A percentile compares a stretch with the other conserved stretches of the same genome.
These are phyloP conservation scores for Curvularia lunata DNA, from an alignment of 2,329 filamentous ascomycete genomes.

Conservation along the genomic window DNA sequence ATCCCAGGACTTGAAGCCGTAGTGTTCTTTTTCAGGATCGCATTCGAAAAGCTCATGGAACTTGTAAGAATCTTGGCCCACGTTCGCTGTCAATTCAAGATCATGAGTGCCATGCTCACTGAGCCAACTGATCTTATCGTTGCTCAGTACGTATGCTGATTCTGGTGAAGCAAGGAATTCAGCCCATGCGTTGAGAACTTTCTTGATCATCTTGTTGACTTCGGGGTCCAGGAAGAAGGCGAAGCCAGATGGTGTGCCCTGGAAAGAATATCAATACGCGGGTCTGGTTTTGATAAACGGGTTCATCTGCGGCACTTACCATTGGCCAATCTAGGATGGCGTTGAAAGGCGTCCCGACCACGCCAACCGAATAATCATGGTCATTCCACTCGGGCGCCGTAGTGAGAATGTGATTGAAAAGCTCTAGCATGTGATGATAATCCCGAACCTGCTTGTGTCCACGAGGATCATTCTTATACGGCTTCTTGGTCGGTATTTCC, in stretches of 20 bases:
- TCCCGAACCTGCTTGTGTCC: slow-evolving; percentile 68
- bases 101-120: slow-evolving; percentile 48
- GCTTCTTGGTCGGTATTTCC: slow-evolving; percentile 66
- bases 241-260: slow-evolving; percentile 53
- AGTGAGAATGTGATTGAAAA: slow-evolving; percentile 65
- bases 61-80: slow-evolving; percentile 39
- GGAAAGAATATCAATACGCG: not conserved
- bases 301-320: slow-evolving; percentile 41
- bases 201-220: slow-evolving; percentile 58
- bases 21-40: slow-evolving; percentile 60
- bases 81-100: slow-evolving; percentile 26
- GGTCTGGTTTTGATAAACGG: slow-evolving; percentile 19
- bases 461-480: slow-evolving; percentile 67
- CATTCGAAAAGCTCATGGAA: slow-evolving; percentile 69
- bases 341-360: slow-evolving; percentile 64
- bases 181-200: slow-evolving; percentile 59
- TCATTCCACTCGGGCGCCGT: slow-evolving; percentile 53
- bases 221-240: slow-evolving; percentile 54
- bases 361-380: slow-evolving; percentile 44
- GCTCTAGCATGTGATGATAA: slow-evolving; percentile 69
- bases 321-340: slow-evolving; percentile 66
- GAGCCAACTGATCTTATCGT: slow-evolving; percentile 51
- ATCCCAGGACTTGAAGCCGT: slow-evolving; percentile 72
- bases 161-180: slow-evolving; percentile 43
- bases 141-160: slow-evolving; percentile 49